These are phyloP conservation scores for Apocynum venetum DNA, from an alignment of 257 asterid species.

Conservation along the genomic window DNA sequence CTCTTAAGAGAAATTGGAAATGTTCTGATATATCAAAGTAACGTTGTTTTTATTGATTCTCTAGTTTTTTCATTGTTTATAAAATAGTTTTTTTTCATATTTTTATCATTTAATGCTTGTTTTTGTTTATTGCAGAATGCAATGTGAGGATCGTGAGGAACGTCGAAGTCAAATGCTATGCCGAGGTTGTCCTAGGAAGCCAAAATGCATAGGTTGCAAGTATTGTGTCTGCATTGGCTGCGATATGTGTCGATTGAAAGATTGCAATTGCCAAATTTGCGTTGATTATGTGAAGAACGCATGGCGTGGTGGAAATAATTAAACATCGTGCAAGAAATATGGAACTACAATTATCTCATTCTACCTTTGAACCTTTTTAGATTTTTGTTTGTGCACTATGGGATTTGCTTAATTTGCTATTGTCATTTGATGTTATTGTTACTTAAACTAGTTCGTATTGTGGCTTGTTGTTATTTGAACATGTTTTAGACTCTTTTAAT, in stretches of 20 bases:
- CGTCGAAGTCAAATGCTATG: constrained; percentile 24
- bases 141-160: constrained; percentile 31
- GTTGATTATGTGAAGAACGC: constrained; percentile 22
- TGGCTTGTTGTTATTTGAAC: no score
- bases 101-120: background rate
- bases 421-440: no score
- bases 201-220: constrained; percentile 34
- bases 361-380: no score
- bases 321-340: no score
- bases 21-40: constrained; percentile 45
- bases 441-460: no score
- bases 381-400: no score
- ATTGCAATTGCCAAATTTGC: constrained; percentile 34
- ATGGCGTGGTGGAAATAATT: no score
- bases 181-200: constrained; percentile 29
- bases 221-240: constrained; percentile 47
- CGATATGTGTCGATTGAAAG: constrained; percentile 35
- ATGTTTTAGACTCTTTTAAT: no score
- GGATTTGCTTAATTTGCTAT: no score
- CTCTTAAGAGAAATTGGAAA: constrained; percentile 23
- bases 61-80: background rate
- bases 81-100: background rate
- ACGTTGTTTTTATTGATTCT: background rate
- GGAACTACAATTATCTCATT: no score
- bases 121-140: constrained; percentile 12